Percentiles rank a stretch among this genome's conserved stretches.
These are phyloP conservation scores for Penicillium soppii DNA, from an alignment of 495 filamentous ascomycete species.

Conservation along the genomic window DNA sequence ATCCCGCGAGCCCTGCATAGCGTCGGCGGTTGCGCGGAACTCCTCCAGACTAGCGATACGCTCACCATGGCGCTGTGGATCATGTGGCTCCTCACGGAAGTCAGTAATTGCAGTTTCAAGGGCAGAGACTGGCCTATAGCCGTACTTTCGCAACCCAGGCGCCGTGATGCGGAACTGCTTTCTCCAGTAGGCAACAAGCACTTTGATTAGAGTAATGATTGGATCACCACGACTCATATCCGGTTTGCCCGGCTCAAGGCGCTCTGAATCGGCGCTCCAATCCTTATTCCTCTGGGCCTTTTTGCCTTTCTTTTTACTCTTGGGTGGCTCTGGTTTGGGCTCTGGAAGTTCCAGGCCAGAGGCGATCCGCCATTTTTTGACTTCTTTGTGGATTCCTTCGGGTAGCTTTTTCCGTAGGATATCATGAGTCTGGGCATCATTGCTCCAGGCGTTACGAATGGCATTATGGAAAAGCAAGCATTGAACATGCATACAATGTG, in stretches of 20 bases:
- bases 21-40: constrained; percentile 66
- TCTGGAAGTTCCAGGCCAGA: constrained; percentile 58
- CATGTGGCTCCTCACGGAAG: constrained; percentile 61
- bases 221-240: constrained; percentile 82
- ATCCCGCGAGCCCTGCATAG: constrained; percentile 81
- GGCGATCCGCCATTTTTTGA: constrained; percentile 70
- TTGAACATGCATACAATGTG: constrained; percentile 89
- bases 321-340: constrained; percentile 27
- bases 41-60: constrained; percentile 60
- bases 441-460: constrained; percentile 81
- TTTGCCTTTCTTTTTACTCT: constrained; percentile 45
- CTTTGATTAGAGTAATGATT: constrained; percentile 72
- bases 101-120: constrained; percentile 63
- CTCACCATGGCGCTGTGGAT: constrained; percentile 71
- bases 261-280: constrained; percentile 69
- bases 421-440: constrained; percentile 74
- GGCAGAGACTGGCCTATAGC: constrained; percentile 71
- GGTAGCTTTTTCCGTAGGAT: constrained; percentile 72
- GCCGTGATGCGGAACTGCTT: constrained; percentile 75
- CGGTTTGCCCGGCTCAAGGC: constrained; percentile 64
- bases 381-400: constrained; percentile 62
- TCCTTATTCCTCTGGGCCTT: constrained; percentile 51
- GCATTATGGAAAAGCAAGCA: constrained; percentile 85
- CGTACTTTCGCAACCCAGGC: constrained; percentile 82
- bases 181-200: constrained; percentile 81